Evolutionary conservation across 257 asterid genomes (phyloP).

Genomic region (Cordia subcordata): DNA sequence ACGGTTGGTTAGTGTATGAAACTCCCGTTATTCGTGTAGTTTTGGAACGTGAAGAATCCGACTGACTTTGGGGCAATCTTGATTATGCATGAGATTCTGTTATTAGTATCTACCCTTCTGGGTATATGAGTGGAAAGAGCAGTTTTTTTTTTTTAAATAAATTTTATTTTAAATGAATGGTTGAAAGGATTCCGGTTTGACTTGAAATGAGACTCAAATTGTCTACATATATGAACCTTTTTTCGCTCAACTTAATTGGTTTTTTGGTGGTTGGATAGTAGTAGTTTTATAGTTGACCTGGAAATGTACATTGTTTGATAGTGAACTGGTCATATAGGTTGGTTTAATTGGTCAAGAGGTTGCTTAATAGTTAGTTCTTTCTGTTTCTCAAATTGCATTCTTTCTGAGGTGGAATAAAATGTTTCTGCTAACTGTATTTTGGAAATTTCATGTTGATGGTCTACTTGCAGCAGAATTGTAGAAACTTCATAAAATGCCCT

Average conservation of each 20-base stretch:
- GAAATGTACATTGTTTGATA: conserved; percentile 1
- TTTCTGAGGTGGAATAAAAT: background rate
- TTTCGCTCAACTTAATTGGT: background rate
- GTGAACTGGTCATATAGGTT: conserved; percentile 1
- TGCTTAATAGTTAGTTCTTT: background rate
- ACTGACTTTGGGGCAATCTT: background rate
- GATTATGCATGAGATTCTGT: background rate
- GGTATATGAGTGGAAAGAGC: background rate
- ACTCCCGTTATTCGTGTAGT: too few species aligned
- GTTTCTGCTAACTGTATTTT: background rate
- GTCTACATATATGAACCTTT: background rate
- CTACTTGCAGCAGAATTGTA: background rate
- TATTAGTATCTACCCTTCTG: background rate
- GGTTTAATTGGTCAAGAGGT: background rate
- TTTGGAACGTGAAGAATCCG: too few species aligned
- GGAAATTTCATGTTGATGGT: background rate
- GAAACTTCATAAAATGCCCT: too few species aligned
- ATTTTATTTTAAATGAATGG: background rate
- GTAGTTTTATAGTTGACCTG: background rate
- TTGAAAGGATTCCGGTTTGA: background rate
- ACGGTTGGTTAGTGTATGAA: background rate
- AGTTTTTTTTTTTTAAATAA: too few species aligned
- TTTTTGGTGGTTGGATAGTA: background rate
- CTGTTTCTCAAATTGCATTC: background rate
- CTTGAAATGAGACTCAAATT: background rate